phyloP scores from a whole-genome alignment of 352 stramenopile genomes.

The Globisporangium polare region DNA sequence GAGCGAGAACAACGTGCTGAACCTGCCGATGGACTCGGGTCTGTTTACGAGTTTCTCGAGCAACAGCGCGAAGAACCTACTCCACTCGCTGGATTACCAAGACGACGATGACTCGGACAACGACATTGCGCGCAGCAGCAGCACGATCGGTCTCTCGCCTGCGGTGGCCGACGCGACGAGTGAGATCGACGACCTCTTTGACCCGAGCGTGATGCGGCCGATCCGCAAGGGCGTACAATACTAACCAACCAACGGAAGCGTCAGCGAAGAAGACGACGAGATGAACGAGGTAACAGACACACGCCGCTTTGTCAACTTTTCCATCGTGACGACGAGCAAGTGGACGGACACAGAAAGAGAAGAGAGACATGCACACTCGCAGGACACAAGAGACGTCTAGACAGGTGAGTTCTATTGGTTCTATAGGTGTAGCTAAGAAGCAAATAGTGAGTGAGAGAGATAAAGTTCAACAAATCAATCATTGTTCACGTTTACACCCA shows the following conservation, averaged over 20 bases:
- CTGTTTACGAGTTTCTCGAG: constrained; percentile 32
- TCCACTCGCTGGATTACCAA: constrained; percentile 32
- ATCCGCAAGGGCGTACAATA: constrained; percentile 62
- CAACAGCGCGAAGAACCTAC: constrained; percentile 33
- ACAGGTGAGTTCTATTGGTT: constrained; percentile 7
- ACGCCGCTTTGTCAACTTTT: not conserved
- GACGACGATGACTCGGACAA: constrained; percentile 36
- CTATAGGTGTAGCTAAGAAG: constrained; percentile 8
- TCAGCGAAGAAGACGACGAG: not conserved
- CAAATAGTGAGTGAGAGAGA: not conserved
- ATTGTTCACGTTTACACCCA: not conserved
- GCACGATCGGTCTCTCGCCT: constrained; percentile 10
- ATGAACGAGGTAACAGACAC: too few species aligned
- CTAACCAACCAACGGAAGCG: constrained; percentile 14
- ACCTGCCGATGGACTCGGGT: constrained; percentile 39
- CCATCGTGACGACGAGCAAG: not conserved
- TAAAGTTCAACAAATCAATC: constrained; percentile 1
- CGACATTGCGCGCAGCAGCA: constrained; percentile 10
- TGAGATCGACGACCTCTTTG: constrained; percentile 43
- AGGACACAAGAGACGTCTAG: not conserved
- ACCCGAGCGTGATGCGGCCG: constrained; percentile 54
- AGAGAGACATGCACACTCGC: not conserved
- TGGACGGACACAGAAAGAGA: not conserved
- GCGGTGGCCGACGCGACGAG: constrained; percentile 13
- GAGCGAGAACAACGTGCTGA: constrained; percentile 21